These are phyloP conservation scores for Insectozyma bohioensis DNA, from an alignment of 1,139 yeast genomes.

Conservation along the genomic window DNA sequence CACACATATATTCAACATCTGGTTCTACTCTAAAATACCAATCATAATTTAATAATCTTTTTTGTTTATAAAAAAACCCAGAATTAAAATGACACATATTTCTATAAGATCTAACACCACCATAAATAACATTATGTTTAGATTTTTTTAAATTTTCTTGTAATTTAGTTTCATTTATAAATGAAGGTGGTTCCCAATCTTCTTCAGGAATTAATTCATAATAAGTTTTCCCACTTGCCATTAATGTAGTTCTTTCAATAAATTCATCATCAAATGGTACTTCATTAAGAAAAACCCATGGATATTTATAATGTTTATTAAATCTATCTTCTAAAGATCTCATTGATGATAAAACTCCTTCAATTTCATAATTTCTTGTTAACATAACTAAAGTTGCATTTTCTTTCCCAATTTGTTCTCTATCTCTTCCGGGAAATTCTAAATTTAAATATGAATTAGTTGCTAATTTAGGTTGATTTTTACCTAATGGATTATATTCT, in stretches of 20 bases:
- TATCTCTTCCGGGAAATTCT: conserved; percentile 27
- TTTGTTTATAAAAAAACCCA: conserved; percentile 45
- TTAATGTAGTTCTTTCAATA: conserved; percentile 60
- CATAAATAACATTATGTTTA: conserved; percentile 35
- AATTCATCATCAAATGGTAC: conserved; percentile 42
- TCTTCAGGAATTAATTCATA: conserved; percentile 43
- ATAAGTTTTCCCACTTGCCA: conserved; percentile 78
- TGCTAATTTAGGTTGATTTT: conserved; percentile 34
- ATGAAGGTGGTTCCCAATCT: conserved; percentile 46
- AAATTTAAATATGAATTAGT: conserved; percentile 42
- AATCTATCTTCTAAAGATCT: conserved; percentile 48
- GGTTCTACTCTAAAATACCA: conserved; percentile 52
- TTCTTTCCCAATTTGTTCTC: conserved; percentile 42
- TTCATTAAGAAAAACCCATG: conserved; percentile 48
- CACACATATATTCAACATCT: conserved; percentile 48
- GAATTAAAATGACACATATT: conserved; percentile 53
- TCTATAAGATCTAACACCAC: conserved; percentile 39
- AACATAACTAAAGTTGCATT: conserved; percentile 54
- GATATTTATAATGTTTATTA: conserved; percentile 44
- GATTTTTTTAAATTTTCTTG: conserved; percentile 27
- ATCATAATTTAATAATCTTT: conserved; percentile 37
- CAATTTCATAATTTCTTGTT: conserved; percentile 41
- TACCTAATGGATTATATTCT: conserved; percentile 12
- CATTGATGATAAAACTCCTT: conserved; percentile 44
- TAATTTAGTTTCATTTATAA: conserved; percentile 31